Base-by-base conservation (phyloP, 306 rosid species). In the Ammopiptanthus mongolicus region DNA sequence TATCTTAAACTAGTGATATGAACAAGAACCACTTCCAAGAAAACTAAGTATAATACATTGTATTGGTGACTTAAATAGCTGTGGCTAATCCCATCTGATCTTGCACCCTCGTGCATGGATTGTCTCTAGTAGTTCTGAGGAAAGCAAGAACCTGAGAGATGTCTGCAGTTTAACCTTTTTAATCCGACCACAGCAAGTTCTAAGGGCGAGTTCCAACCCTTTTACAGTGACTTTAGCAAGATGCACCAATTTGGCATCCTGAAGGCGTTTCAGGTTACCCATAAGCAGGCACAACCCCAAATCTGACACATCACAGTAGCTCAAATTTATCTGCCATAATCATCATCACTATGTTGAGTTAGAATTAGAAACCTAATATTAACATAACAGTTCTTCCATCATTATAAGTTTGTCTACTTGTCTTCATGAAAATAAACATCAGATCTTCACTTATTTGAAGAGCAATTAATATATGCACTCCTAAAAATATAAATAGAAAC, bases 31-130 rank as follows among this genome's bases (percentile, higher is more conserved):
- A n/a, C 18, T 84, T 75, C 73, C 37, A 52, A 34, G 64, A 79
- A 69, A 69, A 74, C 72, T 23, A 69, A 55, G 47, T 17, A 28
- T 36, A 62, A 18, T 13, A 63, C 65, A 14, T 1, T 57, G 14
- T 34, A 37, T 68, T 22, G 7, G 68, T 33, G 57, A 78, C 53
- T 37, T 6, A 51, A n/a, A 55, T 6, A 66, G 63, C 0, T 1
- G 12, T n/a, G 17, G 72, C 83, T 85, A 89, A 83, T 84, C 93
- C 93, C 93, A 89, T 81, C 89, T 89, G 78, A 89, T 62, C 78
- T 76, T 81, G 89, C 91, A 83, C 52, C 91, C 88, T 65, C 80
- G 72, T 51, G 83, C 84, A 44, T 70, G 83, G 69, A 89, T 46
- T 28, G 80, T 79, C 37, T 78, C 89, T 0, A 87, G 85, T 39